Conservation (phyloP, 257 asterid genomes). For the Anisodus acutangulus region DNA sequence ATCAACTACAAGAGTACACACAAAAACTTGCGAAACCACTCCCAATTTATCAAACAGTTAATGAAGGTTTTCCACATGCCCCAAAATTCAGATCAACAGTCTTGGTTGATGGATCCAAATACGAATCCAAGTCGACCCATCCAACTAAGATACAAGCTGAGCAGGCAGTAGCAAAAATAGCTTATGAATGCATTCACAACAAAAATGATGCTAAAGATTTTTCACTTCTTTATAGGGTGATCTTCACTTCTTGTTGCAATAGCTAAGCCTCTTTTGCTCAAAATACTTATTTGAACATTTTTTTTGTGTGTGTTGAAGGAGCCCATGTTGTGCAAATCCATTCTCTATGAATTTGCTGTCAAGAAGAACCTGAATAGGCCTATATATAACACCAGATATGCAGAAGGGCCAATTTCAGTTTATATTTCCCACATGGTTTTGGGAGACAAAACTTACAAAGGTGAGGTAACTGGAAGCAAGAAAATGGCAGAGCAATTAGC, state of each 20-base stretch:
- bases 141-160: constrained; percentile 36
- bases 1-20: constrained; percentile 37
- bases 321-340: constrained; percentile 37
- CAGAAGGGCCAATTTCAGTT: constrained; percentile 26
- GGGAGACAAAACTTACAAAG: constrained; percentile 37
- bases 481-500: constrained; percentile 45
- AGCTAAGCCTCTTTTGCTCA: background rate
- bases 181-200: constrained; percentile 32
- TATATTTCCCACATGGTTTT: constrained; percentile 33
- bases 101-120: constrained; percentile 29
- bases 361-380: constrained; percentile 38
- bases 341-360: constrained; percentile 43
- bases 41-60: constrained; percentile 35
- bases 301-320: constrained; percentile 30
- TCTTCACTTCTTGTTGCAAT: background rate
- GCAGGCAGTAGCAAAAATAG: constrained; percentile 42
- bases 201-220: constrained; percentile 17
- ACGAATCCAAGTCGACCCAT: constrained; percentile 30
- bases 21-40: constrained; percentile 35
- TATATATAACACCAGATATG: constrained; percentile 30
- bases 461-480: constrained; percentile 42
- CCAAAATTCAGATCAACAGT: constrained; percentile 40
- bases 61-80: constrained; percentile 40
- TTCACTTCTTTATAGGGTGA: constrained; percentile 35
- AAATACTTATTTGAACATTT: background rate